A percentile compares a stretch with the other conserved stretches of the same genome.
These are phyloP conservation scores for Saturnispora hagleri DNA, from an alignment of 805 yeast genomes.

Conservation along the genomic window DNA sequence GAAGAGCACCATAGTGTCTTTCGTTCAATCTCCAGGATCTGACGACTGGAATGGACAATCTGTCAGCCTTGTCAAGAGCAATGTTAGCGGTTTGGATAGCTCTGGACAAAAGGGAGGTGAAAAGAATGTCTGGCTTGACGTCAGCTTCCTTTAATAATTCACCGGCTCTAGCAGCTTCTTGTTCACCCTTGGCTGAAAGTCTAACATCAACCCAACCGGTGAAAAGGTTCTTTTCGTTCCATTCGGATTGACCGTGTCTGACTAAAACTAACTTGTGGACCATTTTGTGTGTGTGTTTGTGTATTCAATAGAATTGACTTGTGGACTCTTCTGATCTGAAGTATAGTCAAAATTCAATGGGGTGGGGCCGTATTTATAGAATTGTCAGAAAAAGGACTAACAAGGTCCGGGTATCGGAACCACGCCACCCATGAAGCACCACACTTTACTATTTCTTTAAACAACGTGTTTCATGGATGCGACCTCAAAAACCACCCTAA, in stretches of 20 bases:
- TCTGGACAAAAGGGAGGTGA: slow-evolving; percentile 86
- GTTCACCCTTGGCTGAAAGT: slow-evolving; percentile 73
- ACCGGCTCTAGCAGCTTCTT: slow-evolving; percentile 93
- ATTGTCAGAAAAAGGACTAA: neutral
- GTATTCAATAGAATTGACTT: neutral
- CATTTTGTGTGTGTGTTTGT: slow-evolving; percentile 14
- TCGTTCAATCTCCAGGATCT: slow-evolving; percentile 98
- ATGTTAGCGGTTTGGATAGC: slow-evolving; percentile 97
- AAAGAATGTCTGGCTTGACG: slow-evolving; percentile 74
- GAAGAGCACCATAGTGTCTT: slow-evolving; percentile 98
- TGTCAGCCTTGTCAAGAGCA: slow-evolving; percentile 83
- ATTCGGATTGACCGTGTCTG: slow-evolving; percentile 99
- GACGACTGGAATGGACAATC: slow-evolving; percentile 81
- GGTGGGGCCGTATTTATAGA: slow-evolving; percentile 1
- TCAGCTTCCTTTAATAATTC: slow-evolving; percentile 81
- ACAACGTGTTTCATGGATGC: neutral
- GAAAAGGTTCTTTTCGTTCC: slow-evolving; percentile 97
- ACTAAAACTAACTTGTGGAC: slow-evolving; percentile 69
- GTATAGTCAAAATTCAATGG: neutral
- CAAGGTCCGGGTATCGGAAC: slow-evolving; percentile 2
- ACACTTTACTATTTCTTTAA: too few relatives aligned
- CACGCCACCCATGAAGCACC: neutral
- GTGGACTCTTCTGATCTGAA: neutral
- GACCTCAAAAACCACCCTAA: neutral
- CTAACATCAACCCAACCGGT: slow-evolving; percentile 98